Evolutionary conservation across 2,329 filamentous ascomycete species (phyloP).

Genomic region (Juglanconis sp.): DNA sequence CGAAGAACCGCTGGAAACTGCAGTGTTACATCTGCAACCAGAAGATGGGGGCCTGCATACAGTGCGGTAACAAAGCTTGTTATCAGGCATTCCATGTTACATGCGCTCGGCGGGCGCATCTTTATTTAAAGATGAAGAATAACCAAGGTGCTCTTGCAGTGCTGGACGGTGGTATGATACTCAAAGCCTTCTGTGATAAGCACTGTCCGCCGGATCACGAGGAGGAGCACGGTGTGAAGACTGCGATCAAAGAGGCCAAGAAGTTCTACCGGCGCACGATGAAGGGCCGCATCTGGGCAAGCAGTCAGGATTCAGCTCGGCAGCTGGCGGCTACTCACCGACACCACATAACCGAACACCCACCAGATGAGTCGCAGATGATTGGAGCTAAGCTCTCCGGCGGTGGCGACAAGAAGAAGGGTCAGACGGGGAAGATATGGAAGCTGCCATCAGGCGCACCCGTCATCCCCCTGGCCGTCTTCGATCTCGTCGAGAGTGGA

Average conservation of each 20-base stretch:
- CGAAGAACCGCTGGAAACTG: constrained; percentile 88
- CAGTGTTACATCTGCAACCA: constrained; percentile 96
- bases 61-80: constrained; percentile 96
- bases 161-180: constrained; percentile 72
- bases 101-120: constrained; percentile 79
- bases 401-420: constrained; percentile 73
- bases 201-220: constrained; percentile 89
- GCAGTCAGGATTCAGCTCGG: constrained; percentile 79
- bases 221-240: constrained; percentile 77
- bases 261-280: constrained; percentile 87
- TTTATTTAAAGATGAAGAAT: constrained; percentile 97
- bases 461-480: constrained; percentile 85
- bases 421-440: constrained; percentile 72
- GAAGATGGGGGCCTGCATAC: constrained; percentile 96
- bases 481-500: constrained; percentile 79
- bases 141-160: constrained; percentile 74
- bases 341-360: constrained; percentile 62
- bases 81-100: constrained; percentile 98
- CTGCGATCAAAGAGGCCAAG: constrained; percentile 77
- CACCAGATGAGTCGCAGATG: constrained; percentile 77
- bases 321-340: constrained; percentile 73
- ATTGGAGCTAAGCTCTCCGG: constrained; percentile 79
- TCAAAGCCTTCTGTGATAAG: constrained; percentile 95
- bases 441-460: constrained; percentile 91
- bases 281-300: constrained; percentile 86